These are phyloP conservation scores for Dittrichia graveolens DNA, from an alignment of 129 eudicot genomes.

Conservation along the genomic window DNA sequence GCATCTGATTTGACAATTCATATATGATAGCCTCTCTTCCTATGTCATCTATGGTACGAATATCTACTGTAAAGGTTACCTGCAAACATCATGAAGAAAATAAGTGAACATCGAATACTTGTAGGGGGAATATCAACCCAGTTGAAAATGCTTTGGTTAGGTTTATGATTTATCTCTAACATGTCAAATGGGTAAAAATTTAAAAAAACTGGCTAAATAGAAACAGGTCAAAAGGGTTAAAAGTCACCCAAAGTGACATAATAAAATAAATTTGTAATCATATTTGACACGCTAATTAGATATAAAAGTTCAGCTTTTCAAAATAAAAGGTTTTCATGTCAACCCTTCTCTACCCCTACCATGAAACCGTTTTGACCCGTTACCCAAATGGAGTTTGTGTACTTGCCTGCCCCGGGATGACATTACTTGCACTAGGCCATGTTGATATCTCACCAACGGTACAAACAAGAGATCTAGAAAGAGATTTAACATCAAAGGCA, in stretches of 20 bases:
- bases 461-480: slow-evolving; percentile 91
- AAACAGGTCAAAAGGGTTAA: too few relatives aligned
- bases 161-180: too few relatives aligned
- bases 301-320: too few relatives aligned
- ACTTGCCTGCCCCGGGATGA: slow-evolving; percentile 96
- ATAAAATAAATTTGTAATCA: too few relatives aligned
- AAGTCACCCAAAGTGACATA: too few relatives aligned
- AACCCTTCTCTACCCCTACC: too few relatives aligned
- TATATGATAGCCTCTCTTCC: slow-evolving; percentile 88
- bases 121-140: too few relatives aligned
- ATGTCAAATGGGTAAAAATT: too few relatives aligned
- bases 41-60: slow-evolving; percentile 86
- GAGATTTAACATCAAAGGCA: slow-evolving; percentile 58
- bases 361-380: not conserved
- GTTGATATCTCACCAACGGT: slow-evolving; percentile 96
- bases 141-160: too few relatives aligned
- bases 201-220: too few relatives aligned
- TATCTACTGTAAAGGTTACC: slow-evolving; percentile 89
- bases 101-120: not conserved
- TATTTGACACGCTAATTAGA: too few relatives aligned
- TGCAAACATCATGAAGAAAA: slow-evolving; percentile 31
- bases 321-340: too few relatives aligned
- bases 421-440: slow-evolving; percentile 99
- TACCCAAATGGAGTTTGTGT: slow-evolving; percentile 5
- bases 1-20: slow-evolving; percentile 75